Base-by-base conservation (phyloP, 208 protist species). In the Dictyostelium gargantuum region DNA sequence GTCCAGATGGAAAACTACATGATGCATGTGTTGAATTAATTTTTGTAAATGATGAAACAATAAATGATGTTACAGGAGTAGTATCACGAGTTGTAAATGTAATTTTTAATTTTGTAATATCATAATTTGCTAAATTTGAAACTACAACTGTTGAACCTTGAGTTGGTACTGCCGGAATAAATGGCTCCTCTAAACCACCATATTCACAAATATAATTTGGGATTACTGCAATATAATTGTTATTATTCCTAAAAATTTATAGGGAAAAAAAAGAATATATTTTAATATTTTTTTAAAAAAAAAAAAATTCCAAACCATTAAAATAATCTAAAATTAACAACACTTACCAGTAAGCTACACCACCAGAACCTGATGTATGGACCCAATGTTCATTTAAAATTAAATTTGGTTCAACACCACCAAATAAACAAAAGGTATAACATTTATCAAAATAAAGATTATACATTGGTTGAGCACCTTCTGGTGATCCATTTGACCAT, bases 381-480 rank as follows among this genome's bases (percentile, higher is more conserved):
- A 75, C 38, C 70, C 70, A 75, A 75, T 75, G 70, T 42, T 80
- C 74, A 58, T 3, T 3, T 17, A 29, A 13, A 44, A 58, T 46
- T 66, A 81, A 42, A 66, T 81, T 81, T 81, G 76, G 76, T 23
- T 81, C 76, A 40, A 66, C 44, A 66, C 26, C 21, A 44, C 44
- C 46, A 46, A 81, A 81, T 23, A 35, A 35, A 66, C 50, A 66
- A 81, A 66, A 81, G 17, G 50, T 66, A 48, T 81, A 81, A 66
- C 50, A 81, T 46, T 81, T 81, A 81, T 81, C 76, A 66, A 66
- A 46, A 29, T 66, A 81, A 32, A 81, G 35, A 46, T 81, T 81
- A 46, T 81, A 81, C 52, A 63, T 48, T 29, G 50, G 46, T 66
- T 81, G 50, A 3, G 8, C 32, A 42, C 40, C n/a, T 46, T 81